phyloP scores from a whole-genome alignment of 2,329 filamentous ascomycete species.

The Alternaria brassicae region DNA sequence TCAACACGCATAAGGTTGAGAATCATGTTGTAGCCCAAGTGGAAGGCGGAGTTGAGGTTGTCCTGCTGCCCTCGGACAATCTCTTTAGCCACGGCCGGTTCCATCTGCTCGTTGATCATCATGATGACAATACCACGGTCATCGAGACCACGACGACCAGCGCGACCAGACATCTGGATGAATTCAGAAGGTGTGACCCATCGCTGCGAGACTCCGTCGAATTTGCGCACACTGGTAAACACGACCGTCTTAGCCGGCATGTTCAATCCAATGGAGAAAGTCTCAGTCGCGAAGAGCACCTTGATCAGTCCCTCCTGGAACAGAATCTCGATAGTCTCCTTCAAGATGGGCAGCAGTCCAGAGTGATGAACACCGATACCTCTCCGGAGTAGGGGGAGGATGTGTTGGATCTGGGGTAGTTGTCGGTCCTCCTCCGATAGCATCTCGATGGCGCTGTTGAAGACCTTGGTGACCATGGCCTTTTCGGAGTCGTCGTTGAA shows the following conservation, averaged over 20 bases:
- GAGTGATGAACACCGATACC: conserved; percentile 98
- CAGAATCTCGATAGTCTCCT: conserved; percentile 98
- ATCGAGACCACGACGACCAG: conserved; percentile 94
- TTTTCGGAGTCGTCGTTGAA: conserved; percentile 98
- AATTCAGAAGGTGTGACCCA: conserved; percentile 96
- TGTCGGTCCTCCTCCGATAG: conserved; percentile 89
- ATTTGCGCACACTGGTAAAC: conserved; percentile 97
- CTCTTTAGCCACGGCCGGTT: conserved; percentile 89
- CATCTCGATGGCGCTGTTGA: conserved; percentile 89
- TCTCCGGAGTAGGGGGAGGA: conserved; percentile 84
- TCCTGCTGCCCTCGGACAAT: conserved; percentile 98
- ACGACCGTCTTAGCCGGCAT: conserved; percentile 99
- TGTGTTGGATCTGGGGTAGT: conserved; percentile 87
- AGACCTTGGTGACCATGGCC: conserved; percentile 91
- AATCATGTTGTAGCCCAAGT: conserved; percentile 99
- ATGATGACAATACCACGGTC: conserved; percentile 99
- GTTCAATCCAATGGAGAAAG: conserved; percentile 97
- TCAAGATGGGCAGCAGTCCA: conserved; percentile 90
- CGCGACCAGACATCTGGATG: conserved; percentile 98
- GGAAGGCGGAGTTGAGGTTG: conserved; percentile 95
- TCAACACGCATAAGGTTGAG: conserved; percentile 96
- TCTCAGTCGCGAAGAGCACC: conserved; percentile 96
- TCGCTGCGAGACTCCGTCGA: conserved; percentile 80
- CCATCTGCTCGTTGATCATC: conserved; percentile 98
- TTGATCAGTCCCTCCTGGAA: conserved; percentile 99